These are phyloP conservation scores for Magnusiomyces suaveolens DNA, from an alignment of 1,139 yeast species.

Conservation along the genomic window DNA sequence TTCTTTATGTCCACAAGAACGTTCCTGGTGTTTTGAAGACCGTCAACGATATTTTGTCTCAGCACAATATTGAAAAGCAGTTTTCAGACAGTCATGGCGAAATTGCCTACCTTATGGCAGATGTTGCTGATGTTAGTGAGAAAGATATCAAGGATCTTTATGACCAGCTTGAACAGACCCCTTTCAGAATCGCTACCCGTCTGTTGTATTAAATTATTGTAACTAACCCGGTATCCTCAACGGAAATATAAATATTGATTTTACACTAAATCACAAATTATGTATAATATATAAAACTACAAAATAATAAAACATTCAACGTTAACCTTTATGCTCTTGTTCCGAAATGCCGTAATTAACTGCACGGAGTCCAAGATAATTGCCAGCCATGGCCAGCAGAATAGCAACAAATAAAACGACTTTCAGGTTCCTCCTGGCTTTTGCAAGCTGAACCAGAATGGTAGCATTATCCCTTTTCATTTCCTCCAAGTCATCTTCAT, in stretches of 20 bases:
- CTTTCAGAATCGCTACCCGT: conserved; percentile 86
- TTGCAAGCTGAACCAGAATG: background rate
- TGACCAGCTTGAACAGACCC: conserved; percentile 81
- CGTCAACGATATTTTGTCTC: conserved; percentile 88
- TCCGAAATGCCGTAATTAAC: background rate
- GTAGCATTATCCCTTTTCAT: background rate
- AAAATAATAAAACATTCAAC: background rate
- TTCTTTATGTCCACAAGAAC: conserved; percentile 89
- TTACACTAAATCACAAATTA: background rate
- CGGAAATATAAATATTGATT: too few relatives aligned
- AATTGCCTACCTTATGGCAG: conserved; percentile 97
- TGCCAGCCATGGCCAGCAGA: background rate
- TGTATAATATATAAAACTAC: background rate
- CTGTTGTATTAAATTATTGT: conserved; percentile 51
- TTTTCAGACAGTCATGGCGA: conserved; percentile 93
- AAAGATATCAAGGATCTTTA: conserved; percentile 77
- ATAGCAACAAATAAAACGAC: background rate
- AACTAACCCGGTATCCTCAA: background rate
- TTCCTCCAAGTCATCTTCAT: too few relatives aligned
- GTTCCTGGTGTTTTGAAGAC: conserved; percentile 98
- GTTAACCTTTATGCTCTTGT: background rate
- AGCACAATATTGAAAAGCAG: conserved; percentile 95
- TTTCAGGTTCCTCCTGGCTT: background rate
- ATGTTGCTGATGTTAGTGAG: conserved; percentile 75
- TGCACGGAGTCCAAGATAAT: background rate